A percentile compares a stretch with the other conserved stretches of the same genome.
phyloP scores from a whole-genome alignment of 495 filamentous ascomycete genomes.

The Pseudoneurospora amorphoporcata region DNA sequence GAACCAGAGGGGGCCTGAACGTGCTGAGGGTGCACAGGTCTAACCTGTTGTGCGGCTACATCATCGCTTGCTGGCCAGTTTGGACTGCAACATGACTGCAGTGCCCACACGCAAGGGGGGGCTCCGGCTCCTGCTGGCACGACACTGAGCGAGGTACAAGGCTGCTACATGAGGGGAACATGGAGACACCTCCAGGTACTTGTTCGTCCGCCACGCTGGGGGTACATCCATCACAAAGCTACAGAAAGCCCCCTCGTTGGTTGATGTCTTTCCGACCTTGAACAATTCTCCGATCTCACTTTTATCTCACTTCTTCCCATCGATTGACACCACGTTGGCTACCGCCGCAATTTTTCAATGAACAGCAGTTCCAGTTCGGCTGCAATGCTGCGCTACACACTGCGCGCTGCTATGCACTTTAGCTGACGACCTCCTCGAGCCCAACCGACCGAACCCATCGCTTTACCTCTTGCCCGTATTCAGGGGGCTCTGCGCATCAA shows the following conservation, averaged over 20 bases:
- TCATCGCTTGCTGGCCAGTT: not conserved
- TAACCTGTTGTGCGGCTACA: not conserved
- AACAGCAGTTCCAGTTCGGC: not conserved
- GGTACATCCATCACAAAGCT: not conserved
- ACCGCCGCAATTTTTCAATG: not conserved
- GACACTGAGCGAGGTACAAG: not conserved
- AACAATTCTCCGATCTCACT: not conserved
- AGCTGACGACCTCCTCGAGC: not conserved
- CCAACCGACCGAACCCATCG: conserved; percentile 1
- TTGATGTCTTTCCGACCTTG: not conserved
- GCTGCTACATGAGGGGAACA: not conserved
- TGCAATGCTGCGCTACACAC: not conserved
- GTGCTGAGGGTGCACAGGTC: not conserved
- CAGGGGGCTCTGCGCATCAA: conserved; percentile 43
- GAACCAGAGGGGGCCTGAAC: not conserved
- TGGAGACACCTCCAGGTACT: not conserved
- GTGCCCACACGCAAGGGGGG: not conserved
- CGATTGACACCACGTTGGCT: not conserved
- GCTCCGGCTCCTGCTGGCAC: not conserved
- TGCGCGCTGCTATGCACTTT: not conserved
- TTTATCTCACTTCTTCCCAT: not conserved
- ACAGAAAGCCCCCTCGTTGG: not conserved
- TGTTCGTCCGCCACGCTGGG: not conserved
- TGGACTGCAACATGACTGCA: not conserved
- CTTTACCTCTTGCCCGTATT: conserved; percentile 34